A percentile compares a stretch with the other conserved stretches of the same genome.
phyloP scores from a whole-genome alignment of 2,329 filamentous ascomycete species.

The Ustulina deusta region DNA sequence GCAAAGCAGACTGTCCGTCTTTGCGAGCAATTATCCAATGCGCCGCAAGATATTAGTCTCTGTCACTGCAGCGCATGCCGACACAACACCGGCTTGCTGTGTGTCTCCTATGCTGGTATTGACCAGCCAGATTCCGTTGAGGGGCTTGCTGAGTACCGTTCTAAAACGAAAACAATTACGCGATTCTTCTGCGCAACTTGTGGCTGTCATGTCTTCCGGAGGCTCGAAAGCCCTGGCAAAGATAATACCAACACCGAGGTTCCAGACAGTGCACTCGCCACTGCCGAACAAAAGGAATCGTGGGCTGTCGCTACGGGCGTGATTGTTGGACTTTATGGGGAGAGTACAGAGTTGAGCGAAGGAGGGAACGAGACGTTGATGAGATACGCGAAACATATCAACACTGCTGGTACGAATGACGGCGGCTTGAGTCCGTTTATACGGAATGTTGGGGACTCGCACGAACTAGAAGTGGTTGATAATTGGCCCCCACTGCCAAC shows the following conservation, averaged over 20 bases:
- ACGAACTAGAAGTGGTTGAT: constrained; percentile 18
- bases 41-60: constrained; percentile 41
- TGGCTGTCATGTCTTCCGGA: constrained; percentile 57
- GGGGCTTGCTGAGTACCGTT: constrained; percentile 39
- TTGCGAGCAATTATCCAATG: not conserved
- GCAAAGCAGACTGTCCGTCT: constrained; percentile 41
- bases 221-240: constrained; percentile 2
- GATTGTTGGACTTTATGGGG: constrained; percentile 40
- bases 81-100: constrained; percentile 54
- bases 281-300: not conserved
- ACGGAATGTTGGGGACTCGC: constrained; percentile 17
- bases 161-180: constrained; percentile 28
- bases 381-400: constrained; percentile 41
- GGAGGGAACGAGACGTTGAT: constrained; percentile 24
- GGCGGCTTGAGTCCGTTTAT: constrained; percentile 55
- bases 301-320: constrained; percentile 57
- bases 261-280: not conserved
- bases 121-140: constrained; percentile 30
- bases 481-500: not conserved
- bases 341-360: not conserved
- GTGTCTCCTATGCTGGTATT: constrained; percentile 54
- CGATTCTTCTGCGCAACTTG: constrained; percentile 57
- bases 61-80: constrained; percentile 53
- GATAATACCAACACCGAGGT: not conserved
- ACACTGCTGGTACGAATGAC: constrained; percentile 52